These are phyloP conservation scores for Paraphoma chrysanthemicola DNA, from an alignment of 2,329 filamentous ascomycete genomes.

Conservation along the genomic window DNA sequence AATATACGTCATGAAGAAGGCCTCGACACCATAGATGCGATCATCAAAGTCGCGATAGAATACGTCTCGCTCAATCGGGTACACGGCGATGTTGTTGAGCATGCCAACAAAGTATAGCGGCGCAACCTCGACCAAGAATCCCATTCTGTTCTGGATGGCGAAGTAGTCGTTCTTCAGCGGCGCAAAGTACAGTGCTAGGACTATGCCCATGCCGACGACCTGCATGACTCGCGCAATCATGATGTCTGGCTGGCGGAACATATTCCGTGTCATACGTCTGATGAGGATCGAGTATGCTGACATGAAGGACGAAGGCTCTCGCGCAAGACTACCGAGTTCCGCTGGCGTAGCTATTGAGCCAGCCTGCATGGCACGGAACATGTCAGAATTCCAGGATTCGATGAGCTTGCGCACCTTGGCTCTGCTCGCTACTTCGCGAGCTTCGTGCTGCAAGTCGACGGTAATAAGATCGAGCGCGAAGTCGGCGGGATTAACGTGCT, in stretches of 20 bases:
- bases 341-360: slow-evolving; percentile 68
- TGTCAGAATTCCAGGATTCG: slow-evolving; percentile 59
- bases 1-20: slow-evolving; percentile 75
- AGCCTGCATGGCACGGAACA: slow-evolving; percentile 29
- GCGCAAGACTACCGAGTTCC: slow-evolving; percentile 72
- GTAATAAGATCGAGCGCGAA: slow-evolving; percentile 81
- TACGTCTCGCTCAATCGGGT: slow-evolving; percentile 74
- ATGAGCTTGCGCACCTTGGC: slow-evolving; percentile 69
- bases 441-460: slow-evolving; percentile 72
- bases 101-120: slow-evolving; percentile 79
- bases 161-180: slow-evolving; percentile 73
- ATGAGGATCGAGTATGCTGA: slow-evolving; percentile 72
- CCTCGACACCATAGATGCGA: slow-evolving; percentile 72
- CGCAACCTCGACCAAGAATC: slow-evolving; percentile 74
- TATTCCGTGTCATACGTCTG: slow-evolving; percentile 71
- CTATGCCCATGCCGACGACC: slow-evolving; percentile 45
- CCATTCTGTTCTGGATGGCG: slow-evolving; percentile 75
- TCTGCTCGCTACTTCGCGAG: slow-evolving; percentile 67
- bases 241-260: slow-evolving; percentile 48
- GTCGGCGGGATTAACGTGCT: slow-evolving; percentile 77
- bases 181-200: slow-evolving; percentile 64
- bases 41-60: slow-evolving; percentile 81
- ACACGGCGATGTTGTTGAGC: slow-evolving; percentile 79
- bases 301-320: slow-evolving; percentile 67
- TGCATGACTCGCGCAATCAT: slow-evolving; percentile 48